phyloP scores from a whole-genome alignment of 306 rosid genomes.

The Urtica urens region DNA sequence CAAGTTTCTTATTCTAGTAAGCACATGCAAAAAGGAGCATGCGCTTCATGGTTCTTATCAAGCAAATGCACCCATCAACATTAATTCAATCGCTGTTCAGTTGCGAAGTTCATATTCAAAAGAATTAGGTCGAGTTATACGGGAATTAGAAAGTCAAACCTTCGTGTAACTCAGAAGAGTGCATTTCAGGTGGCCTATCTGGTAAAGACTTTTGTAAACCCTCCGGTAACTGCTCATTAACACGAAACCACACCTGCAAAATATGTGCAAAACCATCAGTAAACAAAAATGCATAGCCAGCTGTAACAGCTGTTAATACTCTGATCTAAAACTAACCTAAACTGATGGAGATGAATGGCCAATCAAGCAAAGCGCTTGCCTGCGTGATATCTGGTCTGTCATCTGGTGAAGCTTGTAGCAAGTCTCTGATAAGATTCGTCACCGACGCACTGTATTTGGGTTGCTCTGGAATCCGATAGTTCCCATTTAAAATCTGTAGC shows the following conservation, averaged over 20 bases:
- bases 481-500: constrained; percentile 93
- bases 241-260: constrained; percentile 94
- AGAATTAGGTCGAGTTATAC: too few species aligned
- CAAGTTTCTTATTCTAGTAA: too few species aligned
- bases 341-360: constrained; percentile 99
- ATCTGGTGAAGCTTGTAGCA: constrained; percentile 90
- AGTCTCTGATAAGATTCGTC: constrained; percentile 72
- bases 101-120: too few species aligned
- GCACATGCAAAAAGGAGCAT: too few species aligned
- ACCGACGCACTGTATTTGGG: constrained; percentile 58
- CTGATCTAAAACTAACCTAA: constrained; percentile 99
- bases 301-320: constrained; percentile 44
- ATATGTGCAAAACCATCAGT: constrained; percentile 22
- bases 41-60: too few species aligned
- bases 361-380: constrained; percentile 99
- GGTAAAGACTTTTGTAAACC: constrained; percentile 81
- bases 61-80: too few species aligned
- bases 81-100: too few species aligned
- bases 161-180: constrained; percentile 38
- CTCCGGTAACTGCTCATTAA: constrained; percentile 71
- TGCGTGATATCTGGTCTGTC: constrained; percentile 99
- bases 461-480: constrained; percentile 86
- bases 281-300: constrained; percentile 27
- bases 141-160: too few species aligned
- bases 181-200: constrained; percentile 60